These are phyloP conservation scores for Epichloe uncinata DNA, from an alignment of 2,329 filamentous ascomycete genomes.

Conservation along the genomic window DNA sequence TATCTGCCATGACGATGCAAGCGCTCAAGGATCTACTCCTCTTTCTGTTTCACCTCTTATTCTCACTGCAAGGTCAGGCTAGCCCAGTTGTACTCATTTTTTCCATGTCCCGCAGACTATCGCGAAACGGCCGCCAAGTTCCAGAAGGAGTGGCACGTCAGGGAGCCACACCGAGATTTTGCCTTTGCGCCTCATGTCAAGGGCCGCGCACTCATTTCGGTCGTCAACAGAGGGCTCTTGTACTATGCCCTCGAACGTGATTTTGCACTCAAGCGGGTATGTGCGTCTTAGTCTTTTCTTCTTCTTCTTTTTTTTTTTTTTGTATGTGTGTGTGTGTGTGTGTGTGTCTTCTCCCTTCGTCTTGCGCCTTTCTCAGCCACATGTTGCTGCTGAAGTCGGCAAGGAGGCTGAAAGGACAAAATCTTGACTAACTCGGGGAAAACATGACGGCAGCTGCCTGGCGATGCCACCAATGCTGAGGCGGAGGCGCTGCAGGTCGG, in stretches of 20 bases:
- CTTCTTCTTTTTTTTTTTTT: slow-evolving; percentile 6
- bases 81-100: not conserved
- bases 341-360: slow-evolving; percentile 1
- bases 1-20: not conserved
- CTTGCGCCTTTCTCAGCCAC: not conserved
- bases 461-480: slow-evolving; percentile 29
- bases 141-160: slow-evolving; percentile 54
- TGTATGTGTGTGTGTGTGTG: too few species aligned
- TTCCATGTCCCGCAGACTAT: slow-evolving; percentile 37
- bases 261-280: slow-evolving; percentile 36
- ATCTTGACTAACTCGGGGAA: slow-evolving; percentile 3
- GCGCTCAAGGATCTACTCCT: not conserved
- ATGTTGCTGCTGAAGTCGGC: not conserved
- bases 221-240: slow-evolving; percentile 50
- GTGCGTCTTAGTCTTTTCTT: slow-evolving; percentile 7
- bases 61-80: not conserved
- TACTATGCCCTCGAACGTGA: slow-evolving; percentile 48
- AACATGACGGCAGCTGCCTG: slow-evolving; percentile 28
- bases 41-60: not conserved
- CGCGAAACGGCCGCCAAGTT: slow-evolving; percentile 54
- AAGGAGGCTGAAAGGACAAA: not conserved
- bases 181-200: slow-evolving; percentile 52
- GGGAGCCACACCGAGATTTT: slow-evolving; percentile 48
- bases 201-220: slow-evolving; percentile 48
- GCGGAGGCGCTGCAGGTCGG: slow-evolving; percentile 35